These are phyloP conservation scores for Cystobasidium pallidum DNA, from an alignment of 1,284 basidiomycete genomes.

Conservation along the genomic window DNA sequence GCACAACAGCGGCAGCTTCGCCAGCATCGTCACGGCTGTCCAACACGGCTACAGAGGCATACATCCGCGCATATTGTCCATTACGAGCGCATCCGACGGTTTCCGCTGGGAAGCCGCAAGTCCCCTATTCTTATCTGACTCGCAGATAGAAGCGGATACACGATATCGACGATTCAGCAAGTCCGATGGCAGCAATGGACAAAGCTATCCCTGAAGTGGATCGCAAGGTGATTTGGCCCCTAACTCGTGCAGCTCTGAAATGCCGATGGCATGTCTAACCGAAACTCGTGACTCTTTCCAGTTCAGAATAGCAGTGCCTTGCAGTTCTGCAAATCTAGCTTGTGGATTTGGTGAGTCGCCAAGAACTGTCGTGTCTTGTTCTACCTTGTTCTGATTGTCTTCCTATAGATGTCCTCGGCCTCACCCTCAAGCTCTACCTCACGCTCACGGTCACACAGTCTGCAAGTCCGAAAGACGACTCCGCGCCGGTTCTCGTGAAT, in stretches of 20 bases:
- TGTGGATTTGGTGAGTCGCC: constrained; percentile 44
- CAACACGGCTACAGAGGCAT: constrained; percentile 24
- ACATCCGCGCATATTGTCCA: background rate
- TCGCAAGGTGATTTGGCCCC: constrained; percentile 25
- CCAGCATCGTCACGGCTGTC: constrained; percentile 10
- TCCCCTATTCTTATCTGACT: background rate
- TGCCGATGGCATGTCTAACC: background rate
- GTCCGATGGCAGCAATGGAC: constrained; percentile 9
- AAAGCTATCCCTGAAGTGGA: constrained; percentile 3
- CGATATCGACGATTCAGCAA: background rate
- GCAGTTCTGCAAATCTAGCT: constrained; percentile 41
- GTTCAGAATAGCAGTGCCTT: constrained; percentile 36
- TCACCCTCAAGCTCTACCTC: constrained; percentile 87
- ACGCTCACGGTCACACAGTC: constrained; percentile 69
- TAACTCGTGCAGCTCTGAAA: too few relatives aligned
- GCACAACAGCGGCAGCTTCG: constrained; percentile 22
- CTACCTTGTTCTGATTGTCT: background rate
- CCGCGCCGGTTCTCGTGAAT: constrained; percentile 72
- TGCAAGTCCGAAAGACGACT: constrained; percentile 44
- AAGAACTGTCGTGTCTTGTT: too few relatives aligned
- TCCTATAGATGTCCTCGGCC: constrained; percentile 83
- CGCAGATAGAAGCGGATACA: background rate
- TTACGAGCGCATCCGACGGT: constrained; percentile 1
- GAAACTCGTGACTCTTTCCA: constrained; percentile 8
- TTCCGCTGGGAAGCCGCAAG: background rate